A percentile compares a stretch with the other conserved stretches of the same genome.
Conservation (phyloP, 2,329 filamentous ascomycete genomes). For the Aspergillus ibericus region DNA sequence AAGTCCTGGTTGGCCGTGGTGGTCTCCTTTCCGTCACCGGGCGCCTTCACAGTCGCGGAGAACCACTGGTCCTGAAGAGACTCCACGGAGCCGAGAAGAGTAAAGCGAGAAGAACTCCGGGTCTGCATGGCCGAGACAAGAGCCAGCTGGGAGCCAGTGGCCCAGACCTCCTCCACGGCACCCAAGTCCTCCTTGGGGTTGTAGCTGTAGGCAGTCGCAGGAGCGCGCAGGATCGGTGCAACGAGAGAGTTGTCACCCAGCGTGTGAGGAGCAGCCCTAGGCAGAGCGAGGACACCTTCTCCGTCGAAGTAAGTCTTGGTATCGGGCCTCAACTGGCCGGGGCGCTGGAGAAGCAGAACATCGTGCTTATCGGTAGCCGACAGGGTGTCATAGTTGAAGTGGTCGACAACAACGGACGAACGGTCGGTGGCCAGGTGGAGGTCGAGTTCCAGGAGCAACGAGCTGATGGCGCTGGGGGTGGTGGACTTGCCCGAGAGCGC, state of each 20-base stretch:
- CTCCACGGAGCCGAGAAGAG: slow-evolving; percentile 81
- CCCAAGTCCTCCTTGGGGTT: slow-evolving; percentile 83
- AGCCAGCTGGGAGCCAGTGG: slow-evolving; percentile 76
- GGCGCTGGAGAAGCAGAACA: slow-evolving; percentile 75
- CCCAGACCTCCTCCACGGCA: slow-evolving; percentile 77
- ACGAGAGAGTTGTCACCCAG: slow-evolving; percentile 78
- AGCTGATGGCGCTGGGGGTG: slow-evolving; percentile 71
- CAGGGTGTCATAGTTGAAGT: slow-evolving; percentile 85
- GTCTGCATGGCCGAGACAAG: slow-evolving; percentile 87
- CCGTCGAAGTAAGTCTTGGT: slow-evolving; percentile 76
- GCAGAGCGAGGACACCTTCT: slow-evolving; percentile 73
- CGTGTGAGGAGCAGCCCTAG: slow-evolving; percentile 74
- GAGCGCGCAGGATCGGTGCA: slow-evolving; percentile 77
- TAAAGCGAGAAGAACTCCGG: slow-evolving; percentile 87
- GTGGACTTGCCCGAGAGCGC: slow-evolving; percentile 72
- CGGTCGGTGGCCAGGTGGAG: slow-evolving; percentile 84
- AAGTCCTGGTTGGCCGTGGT: slow-evolving; percentile 81
- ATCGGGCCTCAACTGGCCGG: slow-evolving; percentile 64
- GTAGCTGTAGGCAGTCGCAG: slow-evolving; percentile 86
- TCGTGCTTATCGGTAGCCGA: slow-evolving; percentile 83
- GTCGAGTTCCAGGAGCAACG: slow-evolving; percentile 83
- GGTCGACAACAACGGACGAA: slow-evolving; percentile 82
- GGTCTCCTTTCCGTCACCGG: slow-evolving; percentile 54
- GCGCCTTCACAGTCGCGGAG: slow-evolving; percentile 68
- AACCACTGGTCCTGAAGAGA: slow-evolving; percentile 89